These are phyloP conservation scores for Cytospora paraplurivora DNA, from an alignment of 2,329 filamentous ascomycete genomes.

Conservation along the genomic window DNA sequence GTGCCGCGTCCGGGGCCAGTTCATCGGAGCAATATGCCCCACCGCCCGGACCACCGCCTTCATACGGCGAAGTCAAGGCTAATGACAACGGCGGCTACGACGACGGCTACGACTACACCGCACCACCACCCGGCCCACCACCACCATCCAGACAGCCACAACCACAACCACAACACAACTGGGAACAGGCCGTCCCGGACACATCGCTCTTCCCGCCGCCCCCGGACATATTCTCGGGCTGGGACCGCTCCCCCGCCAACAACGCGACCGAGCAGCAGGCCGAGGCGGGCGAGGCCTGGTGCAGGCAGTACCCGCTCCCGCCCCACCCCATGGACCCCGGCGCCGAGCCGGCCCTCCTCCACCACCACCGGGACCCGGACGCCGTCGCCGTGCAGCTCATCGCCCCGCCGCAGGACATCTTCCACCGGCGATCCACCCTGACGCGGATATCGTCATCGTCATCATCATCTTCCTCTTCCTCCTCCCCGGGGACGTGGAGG, in stretches of 20 bases:
- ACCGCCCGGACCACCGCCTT: slow-evolving; percentile 27
- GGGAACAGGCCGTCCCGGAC: slow-evolving; percentile 71
- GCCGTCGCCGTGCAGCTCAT: slow-evolving; percentile 51
- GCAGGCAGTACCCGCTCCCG: slow-evolving; percentile 59
- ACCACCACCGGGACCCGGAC: no score
- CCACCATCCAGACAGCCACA: slow-evolving; percentile 33
- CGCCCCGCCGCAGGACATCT: slow-evolving; percentile 42
- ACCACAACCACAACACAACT: slow-evolving; percentile 59
- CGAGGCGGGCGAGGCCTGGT: slow-evolving; percentile 68
- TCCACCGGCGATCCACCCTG: slow-evolving; percentile 49
- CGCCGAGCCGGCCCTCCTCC: slow-evolving; percentile 45
- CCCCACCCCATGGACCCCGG: slow-evolving; percentile 49
- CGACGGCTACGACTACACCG: slow-evolving; percentile 32
- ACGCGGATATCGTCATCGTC: slow-evolving; percentile 36
- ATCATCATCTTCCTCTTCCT: no score
- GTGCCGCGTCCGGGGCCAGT: slow-evolving; percentile 14
- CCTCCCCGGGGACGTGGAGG: slow-evolving; percentile 54
- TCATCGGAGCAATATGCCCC: slow-evolving; percentile 19
- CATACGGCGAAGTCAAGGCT: not conserved
- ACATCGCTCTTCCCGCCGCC: slow-evolving; percentile 73
- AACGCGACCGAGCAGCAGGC: slow-evolving; percentile 69
- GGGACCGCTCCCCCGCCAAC: slow-evolving; percentile 65
- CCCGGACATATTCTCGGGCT: slow-evolving; percentile 64
- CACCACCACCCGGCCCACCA: slow-evolving; percentile 42
- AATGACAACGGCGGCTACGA: not conserved